A percentile compares a stretch with the other conserved stretches of the same genome.
Evolutionary conservation across 2,329 filamentous ascomycete species (phyloP).

Genomic region (Aspergillus calidoustus): DNA sequence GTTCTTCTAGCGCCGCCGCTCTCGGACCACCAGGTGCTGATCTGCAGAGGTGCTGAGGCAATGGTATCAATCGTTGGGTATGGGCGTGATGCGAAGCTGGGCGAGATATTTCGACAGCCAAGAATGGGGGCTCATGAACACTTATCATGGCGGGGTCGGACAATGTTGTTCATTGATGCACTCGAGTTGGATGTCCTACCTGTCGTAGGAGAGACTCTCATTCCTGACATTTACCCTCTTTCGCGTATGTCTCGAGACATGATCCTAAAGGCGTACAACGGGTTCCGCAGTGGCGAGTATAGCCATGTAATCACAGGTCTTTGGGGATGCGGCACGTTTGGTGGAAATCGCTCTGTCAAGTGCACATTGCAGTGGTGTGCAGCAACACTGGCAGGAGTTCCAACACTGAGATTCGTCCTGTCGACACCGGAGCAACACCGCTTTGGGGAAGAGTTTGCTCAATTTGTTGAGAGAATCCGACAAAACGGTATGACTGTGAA

Average conservation of each 20-base stretch:
- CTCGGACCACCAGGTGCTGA: conserved; percentile 5
- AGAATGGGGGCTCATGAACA: background rate
- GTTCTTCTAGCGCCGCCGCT: conserved; percentile 4
- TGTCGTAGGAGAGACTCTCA: background rate
- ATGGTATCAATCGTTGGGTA: conserved; percentile 3
- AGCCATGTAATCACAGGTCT: conserved; percentile 3
- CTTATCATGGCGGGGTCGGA: background rate
- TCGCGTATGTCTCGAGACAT: conserved; percentile 1
- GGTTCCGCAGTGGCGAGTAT: background rate
- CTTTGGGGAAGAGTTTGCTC: background rate
- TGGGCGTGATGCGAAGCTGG: conserved; percentile 3
- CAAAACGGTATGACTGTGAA: background rate
- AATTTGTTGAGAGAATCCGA: background rate
- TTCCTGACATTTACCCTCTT: conserved; percentile 3
- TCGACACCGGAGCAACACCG: background rate
- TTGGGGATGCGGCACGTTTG: conserved; percentile 7
- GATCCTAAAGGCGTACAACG: conserved; percentile 7
- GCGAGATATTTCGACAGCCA: background rate
- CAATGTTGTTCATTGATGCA: conserved; percentile 9
- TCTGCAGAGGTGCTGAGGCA: conserved; percentile 6
- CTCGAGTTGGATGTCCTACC: conserved; percentile 7
- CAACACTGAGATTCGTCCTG: background rate
- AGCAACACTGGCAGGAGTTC: background rate
- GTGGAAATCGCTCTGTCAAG: conserved; percentile 7
- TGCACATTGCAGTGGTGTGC: conserved; percentile 12